Evolutionary conservation across 1,139 yeast species (phyloP).

Genomic region (Taphrina deformans): DNA sequence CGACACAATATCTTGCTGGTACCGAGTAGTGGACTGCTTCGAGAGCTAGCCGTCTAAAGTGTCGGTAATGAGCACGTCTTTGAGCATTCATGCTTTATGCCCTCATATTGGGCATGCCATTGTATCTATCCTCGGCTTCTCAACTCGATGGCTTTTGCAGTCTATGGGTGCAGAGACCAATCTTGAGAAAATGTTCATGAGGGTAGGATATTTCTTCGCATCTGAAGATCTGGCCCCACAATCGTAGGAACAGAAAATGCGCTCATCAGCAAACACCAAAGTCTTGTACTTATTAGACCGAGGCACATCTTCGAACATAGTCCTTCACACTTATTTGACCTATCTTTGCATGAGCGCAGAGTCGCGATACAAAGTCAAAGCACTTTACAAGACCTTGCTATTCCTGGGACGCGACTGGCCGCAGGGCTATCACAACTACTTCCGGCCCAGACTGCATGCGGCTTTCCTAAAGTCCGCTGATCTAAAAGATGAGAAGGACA

Average conservation of each 20-base stretch:
- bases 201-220: too few species aligned
- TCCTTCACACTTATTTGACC: too few species aligned
- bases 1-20: slow-evolving; percentile 15
- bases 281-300: too few species aligned
- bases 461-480: slow-evolving; percentile 36
- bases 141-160: too few species aligned
- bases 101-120: too few species aligned
- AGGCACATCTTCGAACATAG: too few species aligned
- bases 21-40: slow-evolving; percentile 19
- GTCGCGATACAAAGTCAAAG: slow-evolving; percentile 34
- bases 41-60: slow-evolving; percentile 11
- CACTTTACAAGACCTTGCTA: slow-evolving; percentile 38
- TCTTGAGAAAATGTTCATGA: too few species aligned
- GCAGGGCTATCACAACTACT: slow-evolving; percentile 37
- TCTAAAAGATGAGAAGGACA: slow-evolving; percentile 26
- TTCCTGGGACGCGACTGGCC: slow-evolving; percentile 39
- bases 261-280: background rate
- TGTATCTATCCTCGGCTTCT: background rate
- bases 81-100: background rate
- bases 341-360: background rate
- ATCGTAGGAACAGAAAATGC: background rate
- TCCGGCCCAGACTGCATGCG: slow-evolving; percentile 36
- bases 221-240: background rate
- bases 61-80: slow-evolving; percentile 1
- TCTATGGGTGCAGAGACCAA: too few species aligned